A percentile compares a stretch with the other conserved stretches of the same genome.
phyloP scores from a whole-genome alignment of 2,329 filamentous ascomycete species.

The Pseudogymnoascus sp. region DNA sequence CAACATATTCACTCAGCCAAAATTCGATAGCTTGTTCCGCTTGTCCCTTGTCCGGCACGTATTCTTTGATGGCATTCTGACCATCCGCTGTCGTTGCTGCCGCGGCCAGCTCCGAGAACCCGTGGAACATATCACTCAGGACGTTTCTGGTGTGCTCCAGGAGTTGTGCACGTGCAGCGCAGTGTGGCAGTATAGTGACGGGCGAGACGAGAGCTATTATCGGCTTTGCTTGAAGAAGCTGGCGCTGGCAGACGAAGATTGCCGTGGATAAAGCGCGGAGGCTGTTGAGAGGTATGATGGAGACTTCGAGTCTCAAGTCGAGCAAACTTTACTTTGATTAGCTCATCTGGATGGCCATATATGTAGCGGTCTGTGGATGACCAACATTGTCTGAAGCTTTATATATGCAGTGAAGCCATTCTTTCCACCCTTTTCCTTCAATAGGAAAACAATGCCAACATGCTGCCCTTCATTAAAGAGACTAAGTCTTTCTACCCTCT shows the following conservation, averaged over 20 bases:
- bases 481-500: conserved; percentile 29
- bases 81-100: conserved; percentile 24
- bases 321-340: conserved; percentile 23
- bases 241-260: conserved; percentile 25
- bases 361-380: background rate
- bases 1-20: conserved; percentile 28
- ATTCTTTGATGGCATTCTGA: conserved; percentile 21
- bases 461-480: conserved; percentile 27
- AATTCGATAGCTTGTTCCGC: conserved; percentile 28
- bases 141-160: conserved; percentile 30
- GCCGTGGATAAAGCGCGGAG: conserved; percentile 22
- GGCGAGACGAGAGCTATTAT: conserved; percentile 15
- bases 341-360: conserved; percentile 1
- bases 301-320: conserved; percentile 24
- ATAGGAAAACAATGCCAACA: conserved; percentile 30
- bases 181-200: conserved; percentile 26
- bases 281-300: conserved; percentile 26
- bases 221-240: conserved; percentile 19
- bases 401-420: conserved; percentile 26
- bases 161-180: conserved; percentile 24
- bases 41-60: conserved; percentile 20
- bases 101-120: conserved; percentile 24
- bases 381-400: conserved; percentile 28
- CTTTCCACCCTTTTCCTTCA: conserved; percentile 21
- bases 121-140: conserved; percentile 28